Evolutionary conservation across 208 protist species (phyloP).

Genomic region (Acanthamoeba quina): DNA sequence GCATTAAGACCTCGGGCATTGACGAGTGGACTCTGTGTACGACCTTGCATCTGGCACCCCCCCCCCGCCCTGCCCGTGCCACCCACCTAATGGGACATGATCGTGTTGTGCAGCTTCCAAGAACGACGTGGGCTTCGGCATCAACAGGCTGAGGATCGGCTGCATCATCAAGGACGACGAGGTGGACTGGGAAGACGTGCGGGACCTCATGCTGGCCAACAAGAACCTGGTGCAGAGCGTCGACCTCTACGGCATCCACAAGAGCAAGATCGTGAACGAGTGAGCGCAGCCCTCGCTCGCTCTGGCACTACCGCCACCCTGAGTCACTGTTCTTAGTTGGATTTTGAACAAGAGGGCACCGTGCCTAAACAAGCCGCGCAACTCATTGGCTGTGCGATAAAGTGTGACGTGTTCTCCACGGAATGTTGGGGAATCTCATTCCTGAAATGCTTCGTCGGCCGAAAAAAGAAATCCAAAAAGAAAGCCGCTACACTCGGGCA

Average conservation of each 20-base stretch:
- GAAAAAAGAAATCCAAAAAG: too few species aligned
- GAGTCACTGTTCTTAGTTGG: too few species aligned
- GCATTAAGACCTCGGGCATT: constrained; percentile 40
- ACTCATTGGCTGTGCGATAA: not conserved
- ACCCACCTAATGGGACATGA: too few species aligned
- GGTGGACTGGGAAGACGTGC: constrained; percentile 59
- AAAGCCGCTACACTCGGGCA: too few species aligned
- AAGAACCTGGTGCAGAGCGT: constrained; percentile 67
- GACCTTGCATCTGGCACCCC: not conserved
- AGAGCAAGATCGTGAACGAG: constrained; percentile 65
- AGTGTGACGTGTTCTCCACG: not conserved
- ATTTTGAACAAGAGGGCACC: not conserved
- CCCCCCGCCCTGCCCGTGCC: too few species aligned
- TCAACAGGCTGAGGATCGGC: constrained; percentile 69
- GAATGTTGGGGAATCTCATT: too few species aligned
- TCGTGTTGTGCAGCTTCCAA: not conserved
- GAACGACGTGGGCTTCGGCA: constrained; percentile 70
- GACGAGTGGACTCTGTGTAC: constrained; percentile 69
- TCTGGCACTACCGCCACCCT: too few species aligned
- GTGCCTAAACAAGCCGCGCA: not conserved
- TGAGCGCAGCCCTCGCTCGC: not conserved
- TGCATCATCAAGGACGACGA: constrained; percentile 68
- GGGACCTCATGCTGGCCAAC: constrained; percentile 55
- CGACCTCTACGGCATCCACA: constrained; percentile 65
- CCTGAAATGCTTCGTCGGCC: too few species aligned